Percentiles rank a stretch among this genome's conserved stretches.
phyloP scores from a whole-genome alignment of 2,329 filamentous ascomycete species.

The Clonostachys solani region DNA sequence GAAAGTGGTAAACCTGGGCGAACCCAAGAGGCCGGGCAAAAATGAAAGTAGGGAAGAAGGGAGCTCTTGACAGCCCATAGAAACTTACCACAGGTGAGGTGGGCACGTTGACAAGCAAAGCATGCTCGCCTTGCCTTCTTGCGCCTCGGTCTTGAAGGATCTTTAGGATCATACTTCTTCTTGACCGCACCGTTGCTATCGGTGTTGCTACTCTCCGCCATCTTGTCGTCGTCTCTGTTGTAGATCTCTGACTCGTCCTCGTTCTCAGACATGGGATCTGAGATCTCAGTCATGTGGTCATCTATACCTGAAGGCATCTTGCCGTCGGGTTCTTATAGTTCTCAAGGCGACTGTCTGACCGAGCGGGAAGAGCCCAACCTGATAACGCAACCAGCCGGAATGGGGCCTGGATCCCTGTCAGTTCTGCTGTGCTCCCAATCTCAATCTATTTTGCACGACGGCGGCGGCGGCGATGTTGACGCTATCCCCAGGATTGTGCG shows the following conservation, averaged over 20 bases:
- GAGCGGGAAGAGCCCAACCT: not conserved
- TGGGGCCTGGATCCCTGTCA: not conserved
- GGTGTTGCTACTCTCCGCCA: slow-evolving; percentile 36
- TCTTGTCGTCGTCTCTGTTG: slow-evolving; percentile 46
- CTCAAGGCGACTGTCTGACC: not conserved
- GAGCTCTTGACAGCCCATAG: not conserved
- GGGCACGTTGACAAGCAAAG: slow-evolving; percentile 93
- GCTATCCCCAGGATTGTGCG: slow-evolving; percentile 1
- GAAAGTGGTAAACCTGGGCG: too few relatives aligned
- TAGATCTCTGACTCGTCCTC: slow-evolving; percentile 48
- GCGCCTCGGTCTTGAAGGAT: slow-evolving; percentile 80
- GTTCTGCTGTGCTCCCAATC: not conserved
- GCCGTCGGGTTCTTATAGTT: slow-evolving; percentile 17
- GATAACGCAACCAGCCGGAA: not conserved
- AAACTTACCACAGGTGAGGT: slow-evolving; percentile 94
- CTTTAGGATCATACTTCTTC: slow-evolving; percentile 79
- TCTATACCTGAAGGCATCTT: slow-evolving; percentile 53
- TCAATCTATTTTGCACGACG: not conserved
- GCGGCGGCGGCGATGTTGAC: not conserved
- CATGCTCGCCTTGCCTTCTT: slow-evolving; percentile 97
- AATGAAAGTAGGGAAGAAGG: too few relatives aligned
- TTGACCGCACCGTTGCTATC: slow-evolving; percentile 45
- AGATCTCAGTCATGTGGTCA: slow-evolving; percentile 48
- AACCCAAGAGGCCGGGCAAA: too few relatives aligned
- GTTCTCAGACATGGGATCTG: slow-evolving; percentile 56